These are phyloP conservation scores for Tetrapyrgos nigripes DNA, from an alignment of 1,284 basidiomycete genomes.

Conservation along the genomic window DNA sequence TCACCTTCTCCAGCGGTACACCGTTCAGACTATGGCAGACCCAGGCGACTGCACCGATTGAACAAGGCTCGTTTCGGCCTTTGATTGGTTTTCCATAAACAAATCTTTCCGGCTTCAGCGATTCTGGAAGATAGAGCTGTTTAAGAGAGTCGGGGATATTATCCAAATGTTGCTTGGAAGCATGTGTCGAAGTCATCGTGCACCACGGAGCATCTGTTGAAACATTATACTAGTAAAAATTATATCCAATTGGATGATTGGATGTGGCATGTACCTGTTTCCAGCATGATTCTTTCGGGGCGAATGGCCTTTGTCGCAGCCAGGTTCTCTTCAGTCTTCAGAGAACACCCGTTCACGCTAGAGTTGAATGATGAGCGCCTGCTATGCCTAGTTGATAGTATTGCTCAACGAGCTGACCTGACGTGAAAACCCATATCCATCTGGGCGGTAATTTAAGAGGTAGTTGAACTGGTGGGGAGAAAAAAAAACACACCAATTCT, in stretches of 20 bases:
- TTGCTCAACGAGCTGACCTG: conserved; percentile 37
- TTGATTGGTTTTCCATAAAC: conserved; percentile 73
- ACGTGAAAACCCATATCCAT: conserved; percentile 78
- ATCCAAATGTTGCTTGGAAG: conserved; percentile 66
- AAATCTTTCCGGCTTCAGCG: conserved; percentile 75
- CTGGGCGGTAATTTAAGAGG: conserved; percentile 36
- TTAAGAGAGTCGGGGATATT: conserved; percentile 56
- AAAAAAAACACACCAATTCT: conserved; percentile 64
- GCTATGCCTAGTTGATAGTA: not conserved
- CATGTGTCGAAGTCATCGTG: conserved; percentile 78
- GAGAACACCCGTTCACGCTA: conserved; percentile 80
- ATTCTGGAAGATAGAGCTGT: conserved; percentile 57
- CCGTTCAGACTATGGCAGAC: conserved; percentile 69
- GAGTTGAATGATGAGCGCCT: conserved; percentile 41
- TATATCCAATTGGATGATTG: not conserved
- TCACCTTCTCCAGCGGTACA: conserved; percentile 63
- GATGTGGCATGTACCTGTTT: conserved; percentile 64
- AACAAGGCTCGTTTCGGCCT: conserved; percentile 82
- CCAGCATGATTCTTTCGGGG: conserved; percentile 74
- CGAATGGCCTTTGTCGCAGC: conserved; percentile 66
- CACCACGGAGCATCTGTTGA: conserved; percentile 85
- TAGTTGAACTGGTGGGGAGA: not conserved
- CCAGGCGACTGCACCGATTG: conserved; percentile 81
- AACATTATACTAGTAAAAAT: conserved; percentile 19
- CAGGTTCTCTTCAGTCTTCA: conserved; percentile 83